These are phyloP conservation scores for Claviceps africana DNA, from an alignment of 2,329 filamentous ascomycete species.

Conservation along the genomic window DNA sequence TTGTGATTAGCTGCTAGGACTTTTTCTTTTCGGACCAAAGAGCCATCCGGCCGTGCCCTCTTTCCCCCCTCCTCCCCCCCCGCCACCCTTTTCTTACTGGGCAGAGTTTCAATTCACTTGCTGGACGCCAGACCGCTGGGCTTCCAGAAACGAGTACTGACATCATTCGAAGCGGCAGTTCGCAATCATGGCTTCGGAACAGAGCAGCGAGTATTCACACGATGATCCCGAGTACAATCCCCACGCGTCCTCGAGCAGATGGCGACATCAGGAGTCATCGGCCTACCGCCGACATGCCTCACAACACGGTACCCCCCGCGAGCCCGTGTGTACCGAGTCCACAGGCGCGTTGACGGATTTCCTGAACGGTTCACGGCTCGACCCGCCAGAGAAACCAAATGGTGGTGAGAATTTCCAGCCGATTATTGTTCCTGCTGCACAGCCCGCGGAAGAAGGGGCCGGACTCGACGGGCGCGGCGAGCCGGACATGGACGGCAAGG, in stretches of 20 bases:
- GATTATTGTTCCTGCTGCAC: constrained; percentile 30
- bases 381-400: constrained; percentile 20
- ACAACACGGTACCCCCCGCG: constrained; percentile 15
- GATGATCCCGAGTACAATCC: constrained; percentile 27
- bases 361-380: constrained; percentile 39
- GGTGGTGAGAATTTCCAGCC: constrained; percentile 29
- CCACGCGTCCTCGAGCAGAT: constrained; percentile 41
- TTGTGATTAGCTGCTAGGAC: neutral
- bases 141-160: neutral
- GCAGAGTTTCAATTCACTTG: neutral
- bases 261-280: constrained; percentile 51
- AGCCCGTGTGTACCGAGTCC: constrained; percentile 21
- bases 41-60: neutral
- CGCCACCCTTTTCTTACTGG: neutral
- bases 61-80: neutral
- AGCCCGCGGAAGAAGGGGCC: constrained; percentile 1
- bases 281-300: constrained; percentile 37
- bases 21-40: neutral
- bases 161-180: neutral
- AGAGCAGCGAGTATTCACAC: constrained; percentile 1
- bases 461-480: constrained; percentile 5
- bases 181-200: constrained; percentile 3
- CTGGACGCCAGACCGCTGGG: neutral
- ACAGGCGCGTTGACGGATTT: constrained; percentile 42
- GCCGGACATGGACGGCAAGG: constrained; percentile 22